These are phyloP conservation scores for Exidia glandulosa DNA, from an alignment of 768 basidiomycete genomes.

Conservation along the genomic window DNA sequence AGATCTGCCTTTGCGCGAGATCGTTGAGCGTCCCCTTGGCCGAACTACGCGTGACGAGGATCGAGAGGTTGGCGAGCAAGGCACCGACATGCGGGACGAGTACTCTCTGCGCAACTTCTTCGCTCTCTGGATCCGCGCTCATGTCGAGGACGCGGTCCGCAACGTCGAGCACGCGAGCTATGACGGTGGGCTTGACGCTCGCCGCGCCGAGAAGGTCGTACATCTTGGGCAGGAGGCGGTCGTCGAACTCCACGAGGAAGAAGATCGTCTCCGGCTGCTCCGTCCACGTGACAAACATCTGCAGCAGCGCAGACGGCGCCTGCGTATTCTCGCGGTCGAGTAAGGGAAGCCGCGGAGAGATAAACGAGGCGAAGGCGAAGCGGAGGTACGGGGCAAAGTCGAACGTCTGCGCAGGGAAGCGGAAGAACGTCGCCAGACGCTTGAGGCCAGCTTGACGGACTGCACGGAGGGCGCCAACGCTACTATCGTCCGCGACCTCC, in stretches of 20 bases:
- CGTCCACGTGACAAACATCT: slow-evolving; percentile 76
- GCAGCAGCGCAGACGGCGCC: slow-evolving; percentile 78
- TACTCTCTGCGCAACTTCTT: slow-evolving; percentile 36
- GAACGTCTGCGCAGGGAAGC: slow-evolving; percentile 48
- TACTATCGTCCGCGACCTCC: slow-evolving; percentile 19
- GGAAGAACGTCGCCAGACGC: slow-evolving; percentile 82
- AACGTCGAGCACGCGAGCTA: slow-evolving; percentile 75
- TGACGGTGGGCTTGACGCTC: slow-evolving; percentile 79
- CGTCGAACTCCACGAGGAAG: slow-evolving; percentile 62
- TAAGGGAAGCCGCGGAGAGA: slow-evolving; percentile 67
- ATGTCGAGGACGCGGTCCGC: slow-evolving; percentile 53
- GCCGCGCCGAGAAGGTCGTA: slow-evolving; percentile 72
- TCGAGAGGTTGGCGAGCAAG: slow-evolving; percentile 62
- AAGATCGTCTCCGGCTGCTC: slow-evolving; percentile 40
- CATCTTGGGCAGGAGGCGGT: slow-evolving; percentile 57
- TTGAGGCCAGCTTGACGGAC: slow-evolving; percentile 79
- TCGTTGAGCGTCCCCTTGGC: slow-evolving; percentile 22
- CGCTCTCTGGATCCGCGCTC: slow-evolving; percentile 39
- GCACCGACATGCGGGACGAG: slow-evolving; percentile 60
- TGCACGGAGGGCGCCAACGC: slow-evolving; percentile 38
- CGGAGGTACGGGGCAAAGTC: slow-evolving; percentile 65
- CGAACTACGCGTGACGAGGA: slow-evolving; percentile 55
- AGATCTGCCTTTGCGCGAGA: slow-evolving; percentile 71
- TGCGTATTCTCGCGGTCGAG: slow-evolving; percentile 85
- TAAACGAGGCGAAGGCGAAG: slow-evolving; percentile 54